phyloP scores from a whole-genome alignment of 164 flowering plant genomes.

The Malania oleifera region DNA sequence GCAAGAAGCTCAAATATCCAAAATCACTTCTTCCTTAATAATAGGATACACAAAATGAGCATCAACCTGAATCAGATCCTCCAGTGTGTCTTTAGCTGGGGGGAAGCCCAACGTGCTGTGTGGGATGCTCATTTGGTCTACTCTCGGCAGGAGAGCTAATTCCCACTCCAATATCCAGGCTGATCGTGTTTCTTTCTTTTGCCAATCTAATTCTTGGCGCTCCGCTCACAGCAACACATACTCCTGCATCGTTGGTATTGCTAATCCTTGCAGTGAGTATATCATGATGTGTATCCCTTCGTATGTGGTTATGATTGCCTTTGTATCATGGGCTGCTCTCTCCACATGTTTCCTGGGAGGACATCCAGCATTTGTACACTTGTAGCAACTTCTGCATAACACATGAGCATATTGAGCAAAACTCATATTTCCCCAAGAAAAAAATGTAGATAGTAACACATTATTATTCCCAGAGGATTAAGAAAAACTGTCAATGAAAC shows the following conservation, averaged over 20 bases:
- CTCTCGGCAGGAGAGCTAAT: constrained; percentile 44
- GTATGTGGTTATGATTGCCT: constrained; percentile 92
- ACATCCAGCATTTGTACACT: constrained; percentile 85
- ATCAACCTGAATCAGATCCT: constrained; percentile 18
- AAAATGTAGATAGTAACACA: not conserved
- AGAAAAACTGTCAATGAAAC: too few species aligned
- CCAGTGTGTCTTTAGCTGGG: constrained; percentile 20
- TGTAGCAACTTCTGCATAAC: constrained; percentile 82
- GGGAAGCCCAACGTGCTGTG: constrained; percentile 16
- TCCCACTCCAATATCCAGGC: constrained; percentile 91
- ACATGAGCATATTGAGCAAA: constrained; percentile 3
- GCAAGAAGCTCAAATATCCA: too few species aligned
- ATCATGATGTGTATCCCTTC: constrained; percentile 94
- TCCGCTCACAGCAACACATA: constrained; percentile 29
- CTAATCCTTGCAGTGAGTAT: constrained; percentile 68
- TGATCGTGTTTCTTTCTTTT: constrained; percentile 48
- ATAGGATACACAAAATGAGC: too few species aligned
- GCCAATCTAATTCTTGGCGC: constrained; percentile 27
- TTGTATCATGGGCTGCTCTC: constrained; percentile 94
- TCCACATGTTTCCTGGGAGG: constrained; percentile 91
- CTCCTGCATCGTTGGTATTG: constrained; percentile 54
- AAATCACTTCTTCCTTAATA: too few species aligned
- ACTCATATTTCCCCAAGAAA: too few species aligned
- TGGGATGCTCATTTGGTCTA: constrained; percentile 33
- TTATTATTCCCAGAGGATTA: too few species aligned